Base-by-base conservation (phyloP, 2,329 filamentous ascomycete species). In the Pseudocercospora crystallina region DNA sequence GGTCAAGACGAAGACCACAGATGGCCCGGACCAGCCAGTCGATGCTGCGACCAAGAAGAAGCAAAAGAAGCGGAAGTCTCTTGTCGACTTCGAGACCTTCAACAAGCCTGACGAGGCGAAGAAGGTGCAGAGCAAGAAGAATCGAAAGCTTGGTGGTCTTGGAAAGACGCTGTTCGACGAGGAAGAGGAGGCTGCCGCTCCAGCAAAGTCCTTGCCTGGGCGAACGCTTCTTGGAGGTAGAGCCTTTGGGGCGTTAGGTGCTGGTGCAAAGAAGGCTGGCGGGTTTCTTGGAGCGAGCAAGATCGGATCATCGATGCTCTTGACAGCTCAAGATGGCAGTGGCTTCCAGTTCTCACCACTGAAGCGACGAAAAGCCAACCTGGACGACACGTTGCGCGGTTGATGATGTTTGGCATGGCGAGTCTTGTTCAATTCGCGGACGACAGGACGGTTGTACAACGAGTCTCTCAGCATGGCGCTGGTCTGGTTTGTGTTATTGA, bases 41-140 rank as follows among this genome's bases (percentile, higher is more conserved):
- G 71, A 73, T 13, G 58, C 48, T 8, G 64, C 64, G n/a, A 70
- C 69, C 40, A 59, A 68, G 45, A 73, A 74, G 56, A 66, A 66
- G 42, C 54, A 59, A 32, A 63, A 63, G 53, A 62, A 63, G 15
- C 72, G 75, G 60, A 78, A 78, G 53, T 75, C 73, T 3, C 71
- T 79, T 50, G 72, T 73, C 62, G 73, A 74, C 7, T 78, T 71
- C 44, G 64, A 64, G 2, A 62, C 68, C 7, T 71, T 71, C 59
- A 61, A 61, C 32, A 63, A 65, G 43, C 60, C 65, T 8, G 65
- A 67, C 29, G 56, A 58, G 2, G 59, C 53, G 31, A 60, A 59
- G 55, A 61, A 56, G 30, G 60, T 64, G 52, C 61, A 66, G 51
- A 57, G 54, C 32, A 68, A 65, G 54, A 69, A 70, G 61, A 67